Evolutionary conservation across 140 eudicot genomes (phyloP), one percentile per base, ranked within the genome.

Genomic region (Erigeron philadelphicus): DNA sequence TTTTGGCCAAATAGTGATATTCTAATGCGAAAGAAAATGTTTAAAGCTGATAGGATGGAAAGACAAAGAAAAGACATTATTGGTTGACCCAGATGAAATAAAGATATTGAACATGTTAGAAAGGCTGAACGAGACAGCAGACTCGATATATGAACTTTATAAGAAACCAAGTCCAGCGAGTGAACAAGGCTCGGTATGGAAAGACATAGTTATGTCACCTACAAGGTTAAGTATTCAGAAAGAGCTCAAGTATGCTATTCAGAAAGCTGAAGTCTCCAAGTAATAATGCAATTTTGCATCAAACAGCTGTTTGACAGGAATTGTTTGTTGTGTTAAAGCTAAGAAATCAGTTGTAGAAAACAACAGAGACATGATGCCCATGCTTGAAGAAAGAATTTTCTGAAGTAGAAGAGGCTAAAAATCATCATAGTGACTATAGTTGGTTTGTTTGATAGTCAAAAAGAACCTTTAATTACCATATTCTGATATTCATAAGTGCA

Each of bases 61-160:
- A 76, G 99, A 89, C 69, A 94, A 83, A 69, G 99, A 94, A 64
- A 94, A 86, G 81, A 94, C 84, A 5, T 67, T 94, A 71, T 67
- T 94, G 68, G 99, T 94, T 10, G 99, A 94, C 62, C 97, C 91
- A 9, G 95, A 94, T 23, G 99, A 94, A 82, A 90, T 94, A 77
- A 78, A 76, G 56, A 70, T 81, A 42, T 44, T 94, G 72, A 79
- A 87, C 68, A 70, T 76, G 16, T 66, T 89, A 45, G 87, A 82
- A 44, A 72, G 76, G 70, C 78, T 94, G 77, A 87, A 94, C 31
- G 99, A 83, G 61, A 42, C 75, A 25, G 99, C 97, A 35, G 86
- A 87, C 74, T 83, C 86, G 54, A 82, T 94, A 46, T 68, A 85
- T n/a, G 88, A 85, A 48, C 91, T 94, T 46, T 89, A 87, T 57